A percentile compares a stretch with the other conserved stretches of the same genome.
These are phyloP conservation scores for Phytophthora rubi DNA, from an alignment of 352 stramenopile species.

Conservation along the genomic window DNA sequence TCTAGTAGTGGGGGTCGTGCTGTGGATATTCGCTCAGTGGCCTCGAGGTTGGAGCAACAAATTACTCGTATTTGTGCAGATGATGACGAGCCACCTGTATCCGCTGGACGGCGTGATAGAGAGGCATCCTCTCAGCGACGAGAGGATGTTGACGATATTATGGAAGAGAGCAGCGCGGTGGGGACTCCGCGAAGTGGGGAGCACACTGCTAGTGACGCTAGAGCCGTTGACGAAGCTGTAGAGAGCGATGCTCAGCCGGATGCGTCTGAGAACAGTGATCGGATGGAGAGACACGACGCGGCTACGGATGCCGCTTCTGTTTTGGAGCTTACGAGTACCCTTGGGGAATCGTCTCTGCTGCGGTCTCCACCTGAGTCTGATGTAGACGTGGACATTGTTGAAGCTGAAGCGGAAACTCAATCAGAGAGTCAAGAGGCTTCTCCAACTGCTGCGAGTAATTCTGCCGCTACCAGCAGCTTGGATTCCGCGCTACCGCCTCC, in stretches of 20 bases:
- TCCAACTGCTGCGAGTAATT: background rate
- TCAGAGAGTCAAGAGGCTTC: slow-evolving; percentile 28
- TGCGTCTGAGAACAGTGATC: slow-evolving; percentile 17
- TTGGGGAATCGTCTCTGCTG: slow-evolving; percentile 84
- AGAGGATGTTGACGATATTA: slow-evolving; percentile 29
- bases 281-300: slow-evolving; percentile 17
- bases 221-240: slow-evolving; percentile 8
- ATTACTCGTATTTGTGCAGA: slow-evolving; percentile 57
- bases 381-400: slow-evolving; percentile 54
- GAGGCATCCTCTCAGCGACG: slow-evolving; percentile 17
- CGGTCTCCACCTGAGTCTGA: slow-evolving; percentile 71
- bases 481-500: slow-evolving; percentile 37
- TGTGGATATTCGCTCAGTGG: slow-evolving; percentile 70
- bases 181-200: slow-evolving; percentile 43
- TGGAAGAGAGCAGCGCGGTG: slow-evolving; percentile 25
- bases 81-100: slow-evolving; percentile 34
- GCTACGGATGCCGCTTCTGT: slow-evolving; percentile 77
- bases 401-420: slow-evolving; percentile 44
- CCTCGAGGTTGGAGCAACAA: slow-evolving; percentile 77
- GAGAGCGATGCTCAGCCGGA: slow-evolving; percentile 8
- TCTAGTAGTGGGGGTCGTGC: slow-evolving; percentile 40
- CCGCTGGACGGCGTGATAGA: slow-evolving; percentile 19
- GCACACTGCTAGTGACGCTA: slow-evolving; percentile 42
- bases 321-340: slow-evolving; percentile 81
- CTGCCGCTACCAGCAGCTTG: slow-evolving; percentile 20